Percentiles rank a stretch among this genome's conserved stretches.
Evolutionary conservation across 148 eudicot genomes (phyloP).

Genomic region (Rhododendron ferrugineum): DNA sequence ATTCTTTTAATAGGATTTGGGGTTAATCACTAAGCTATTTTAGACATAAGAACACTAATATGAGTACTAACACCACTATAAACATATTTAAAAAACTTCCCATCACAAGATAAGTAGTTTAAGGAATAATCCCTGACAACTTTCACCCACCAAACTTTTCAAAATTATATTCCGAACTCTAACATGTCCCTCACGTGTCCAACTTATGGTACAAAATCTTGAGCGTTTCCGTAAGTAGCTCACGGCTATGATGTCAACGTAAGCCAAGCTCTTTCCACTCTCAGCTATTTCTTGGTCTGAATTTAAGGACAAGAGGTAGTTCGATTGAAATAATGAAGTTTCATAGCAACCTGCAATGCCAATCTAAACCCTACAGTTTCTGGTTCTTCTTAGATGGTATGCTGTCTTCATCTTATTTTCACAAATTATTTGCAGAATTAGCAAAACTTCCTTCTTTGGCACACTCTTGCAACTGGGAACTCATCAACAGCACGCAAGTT

Average conservation of each 20-base stretch:
- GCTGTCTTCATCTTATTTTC: background rate
- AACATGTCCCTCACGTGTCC: background rate
- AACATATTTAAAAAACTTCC: background rate
- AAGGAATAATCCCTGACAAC: background rate
- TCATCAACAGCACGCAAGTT: constrained; percentile 12
- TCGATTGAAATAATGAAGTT: background rate
- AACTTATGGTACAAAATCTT: background rate
- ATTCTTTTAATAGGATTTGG: background rate
- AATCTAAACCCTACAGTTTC: background rate
- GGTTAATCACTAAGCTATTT: background rate
- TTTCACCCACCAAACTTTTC: background rate
- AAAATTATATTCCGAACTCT: background rate
- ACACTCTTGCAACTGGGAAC: background rate
- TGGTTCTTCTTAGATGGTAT: background rate
- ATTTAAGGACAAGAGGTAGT: background rate
- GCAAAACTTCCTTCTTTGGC: background rate
- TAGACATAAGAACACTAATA: background rate
- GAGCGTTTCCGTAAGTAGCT: background rate
- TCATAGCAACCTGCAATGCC: background rate
- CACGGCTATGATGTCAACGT: background rate
- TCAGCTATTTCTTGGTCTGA: background rate
- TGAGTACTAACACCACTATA: background rate
- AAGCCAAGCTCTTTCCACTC: background rate
- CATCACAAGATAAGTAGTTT: background rate
- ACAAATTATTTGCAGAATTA: background rate